These are phyloP conservation scores for Monosporascus sp. DNA, from an alignment of 2,329 filamentous ascomycete genomes.

Conservation along the genomic window DNA sequence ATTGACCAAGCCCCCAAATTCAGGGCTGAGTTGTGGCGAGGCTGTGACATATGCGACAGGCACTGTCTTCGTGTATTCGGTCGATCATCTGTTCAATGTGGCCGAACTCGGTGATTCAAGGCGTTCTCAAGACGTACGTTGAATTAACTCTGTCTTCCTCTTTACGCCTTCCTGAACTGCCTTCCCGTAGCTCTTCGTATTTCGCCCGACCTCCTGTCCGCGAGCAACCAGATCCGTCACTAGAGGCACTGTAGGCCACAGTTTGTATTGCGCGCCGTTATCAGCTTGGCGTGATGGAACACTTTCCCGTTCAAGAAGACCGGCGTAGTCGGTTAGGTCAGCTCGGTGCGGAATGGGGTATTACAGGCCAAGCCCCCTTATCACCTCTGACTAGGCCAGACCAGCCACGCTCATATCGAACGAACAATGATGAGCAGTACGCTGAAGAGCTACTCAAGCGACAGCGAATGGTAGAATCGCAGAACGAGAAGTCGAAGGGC, in stretches of 20 bases:
- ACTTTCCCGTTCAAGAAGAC: slow-evolving; percentile 24
- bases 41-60: background rate
- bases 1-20: background rate
- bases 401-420: slow-evolving; percentile 38
- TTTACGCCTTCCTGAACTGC: too few species aligned
- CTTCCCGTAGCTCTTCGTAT: too few species aligned
- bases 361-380: slow-evolving; percentile 35
- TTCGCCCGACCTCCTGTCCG: too few species aligned
- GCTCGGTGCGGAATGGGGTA: slow-evolving; percentile 46
- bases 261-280: too few species aligned
- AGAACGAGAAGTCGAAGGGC: slow-evolving; percentile 32
- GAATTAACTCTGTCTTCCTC: too few species aligned
- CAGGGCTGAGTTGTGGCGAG: background rate
- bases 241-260: too few species aligned
- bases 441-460: slow-evolving; percentile 53
- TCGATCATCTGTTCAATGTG: background rate
- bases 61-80: background rate
- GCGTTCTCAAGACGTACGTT: background rate
- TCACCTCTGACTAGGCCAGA: slow-evolving; percentile 37
- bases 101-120: background rate
- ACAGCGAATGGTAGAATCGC: slow-evolving; percentile 30
- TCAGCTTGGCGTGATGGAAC: slow-evolving; percentile 13
- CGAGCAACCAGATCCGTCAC: too few species aligned
- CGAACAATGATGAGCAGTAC: slow-evolving; percentile 42
- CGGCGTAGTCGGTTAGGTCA: slow-evolving; percentile 44